Conservation (phyloP, 2,329 filamentous ascomycete genomes). For the Phialophora tarda region DNA sequence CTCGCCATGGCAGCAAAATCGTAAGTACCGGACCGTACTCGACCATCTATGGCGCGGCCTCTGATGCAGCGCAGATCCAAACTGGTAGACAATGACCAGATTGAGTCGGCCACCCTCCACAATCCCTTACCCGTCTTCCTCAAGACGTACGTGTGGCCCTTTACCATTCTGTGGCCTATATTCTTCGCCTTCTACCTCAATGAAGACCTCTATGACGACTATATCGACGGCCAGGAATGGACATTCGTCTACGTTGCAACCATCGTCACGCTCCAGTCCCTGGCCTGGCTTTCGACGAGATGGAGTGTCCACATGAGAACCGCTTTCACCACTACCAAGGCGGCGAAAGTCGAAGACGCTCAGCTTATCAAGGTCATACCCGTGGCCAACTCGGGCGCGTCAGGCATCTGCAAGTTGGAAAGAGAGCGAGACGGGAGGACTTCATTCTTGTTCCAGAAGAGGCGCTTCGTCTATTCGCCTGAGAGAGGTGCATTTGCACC, state of each 20-base stretch:
- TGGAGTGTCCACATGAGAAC: constrained; percentile 92
- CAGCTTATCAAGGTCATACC: constrained; percentile 92
- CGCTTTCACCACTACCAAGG: constrained; percentile 77
- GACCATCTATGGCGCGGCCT: not conserved
- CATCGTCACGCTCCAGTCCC: constrained; percentile 84
- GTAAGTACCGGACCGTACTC: constrained; percentile 19
- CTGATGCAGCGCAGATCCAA: constrained; percentile 30
- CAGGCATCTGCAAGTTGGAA: constrained; percentile 83
- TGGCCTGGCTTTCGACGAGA: constrained; percentile 94
- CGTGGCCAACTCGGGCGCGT: constrained; percentile 81
- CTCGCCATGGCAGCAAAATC: constrained; percentile 38
- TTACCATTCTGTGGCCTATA: constrained; percentile 85
- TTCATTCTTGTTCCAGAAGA: constrained; percentile 97
- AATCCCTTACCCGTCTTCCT: constrained; percentile 80
- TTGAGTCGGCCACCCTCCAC: constrained; percentile 84
- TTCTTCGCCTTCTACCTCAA: constrained; percentile 89
- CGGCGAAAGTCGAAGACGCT: constrained; percentile 73
- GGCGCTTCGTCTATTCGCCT: constrained; percentile 84
- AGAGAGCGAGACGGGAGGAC: constrained; percentile 75
- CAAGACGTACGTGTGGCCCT: constrained; percentile 92
- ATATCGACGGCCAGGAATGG: constrained; percentile 96
- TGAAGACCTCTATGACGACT: constrained; percentile 80
- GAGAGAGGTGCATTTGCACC: constrained; percentile 77
- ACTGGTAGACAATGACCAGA: constrained; percentile 90
- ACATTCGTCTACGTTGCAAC: constrained; percentile 92